Evolutionary conservation across 139 green algal species (phyloP).

Genomic region (Edaphochlamys debaryana): DNA sequence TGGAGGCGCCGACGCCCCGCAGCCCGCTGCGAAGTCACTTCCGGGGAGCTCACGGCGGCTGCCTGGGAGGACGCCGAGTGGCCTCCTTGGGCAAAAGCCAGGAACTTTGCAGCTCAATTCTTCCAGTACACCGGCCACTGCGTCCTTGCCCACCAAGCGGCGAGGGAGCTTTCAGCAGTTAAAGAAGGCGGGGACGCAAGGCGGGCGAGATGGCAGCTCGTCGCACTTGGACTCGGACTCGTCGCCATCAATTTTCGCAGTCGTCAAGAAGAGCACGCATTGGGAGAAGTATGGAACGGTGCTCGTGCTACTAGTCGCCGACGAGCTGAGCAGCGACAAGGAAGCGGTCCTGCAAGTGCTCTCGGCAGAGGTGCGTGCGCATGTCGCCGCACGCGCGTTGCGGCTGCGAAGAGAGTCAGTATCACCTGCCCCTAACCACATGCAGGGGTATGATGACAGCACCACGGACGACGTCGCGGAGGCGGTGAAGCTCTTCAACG

Average conservation of each 20-base stretch:
- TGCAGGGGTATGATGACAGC: constrained; percentile 42
- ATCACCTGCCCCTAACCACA: not conserved
- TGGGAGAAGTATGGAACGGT: constrained; percentile 49
- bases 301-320: constrained; percentile 30
- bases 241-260: constrained; percentile 20
- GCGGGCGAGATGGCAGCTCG: not conserved
- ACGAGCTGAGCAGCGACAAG: constrained; percentile 38
- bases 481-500: constrained; percentile 21
- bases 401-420: not conserved
- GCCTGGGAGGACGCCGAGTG: not conserved
- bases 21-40: too few species aligned
- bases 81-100: not conserved
- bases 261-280: constrained; percentile 45
- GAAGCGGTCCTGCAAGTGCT: constrained; percentile 34
- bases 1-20: not conserved
- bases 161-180: constrained; percentile 44
- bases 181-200: constrained; percentile 1
- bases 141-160: constrained; percentile 26
- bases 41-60: not conserved
- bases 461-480: constrained; percentile 18
- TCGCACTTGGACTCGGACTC: constrained; percentile 17
- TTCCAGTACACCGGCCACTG: not conserved
- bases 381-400: not conserved
- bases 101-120: constrained; percentile 19
- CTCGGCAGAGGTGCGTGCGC: constrained; percentile 22